Base-by-base conservation (phyloP, 2,329 filamentous ascomycete genomes). In the Fusarium sororula region DNA sequence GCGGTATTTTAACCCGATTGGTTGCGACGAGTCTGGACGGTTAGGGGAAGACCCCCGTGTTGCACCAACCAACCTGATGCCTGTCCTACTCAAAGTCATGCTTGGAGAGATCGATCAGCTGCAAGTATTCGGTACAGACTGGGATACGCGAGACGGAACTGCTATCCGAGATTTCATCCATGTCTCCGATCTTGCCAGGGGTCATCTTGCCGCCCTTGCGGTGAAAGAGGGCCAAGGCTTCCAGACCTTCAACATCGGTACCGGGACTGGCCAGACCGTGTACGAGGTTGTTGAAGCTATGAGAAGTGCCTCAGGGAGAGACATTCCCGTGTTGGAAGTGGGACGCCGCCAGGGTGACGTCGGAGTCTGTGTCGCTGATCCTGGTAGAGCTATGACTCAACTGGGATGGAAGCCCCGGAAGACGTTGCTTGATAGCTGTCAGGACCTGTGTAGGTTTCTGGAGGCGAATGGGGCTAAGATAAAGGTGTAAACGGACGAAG, bases 131-230 rank as follows among this genome's bases (percentile, higher is more conserved):
- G 91, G 91, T 13, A 86, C 85, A 6, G 90, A 93, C 79, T 93
- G 90, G 87, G 85, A 90, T 63, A 92, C 91, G 1, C 82, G 84
- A 8, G 91, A 93, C 74, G 90, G 91, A 22, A 92, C 90, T 1
- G 90, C 90, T 4, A 86, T 92, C 45, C 88, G 91, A 47, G 91
- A 93, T 79, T 93, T 91, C 77, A 91, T 92, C 71, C 90, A 92
- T 74, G 90, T 92, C 42, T 88, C 87, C 22, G 91, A 92, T 79
- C 85, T 93, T 50, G 90, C 90, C 11, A 84, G 87, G 47, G 90
- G 89, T 9, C 91, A 93, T 80, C 86, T 92, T 42, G 89, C 90
- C 12, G 91, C 91, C 4, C 82, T 91, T 28, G 65, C 78, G 22
- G 77, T 83, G 35, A 79, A 82, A 39, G 68, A 68, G 7, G 60